Evolutionary conservation across 306 rosid species (phyloP).

Genomic region (Leucaena leucocephala): DNA sequence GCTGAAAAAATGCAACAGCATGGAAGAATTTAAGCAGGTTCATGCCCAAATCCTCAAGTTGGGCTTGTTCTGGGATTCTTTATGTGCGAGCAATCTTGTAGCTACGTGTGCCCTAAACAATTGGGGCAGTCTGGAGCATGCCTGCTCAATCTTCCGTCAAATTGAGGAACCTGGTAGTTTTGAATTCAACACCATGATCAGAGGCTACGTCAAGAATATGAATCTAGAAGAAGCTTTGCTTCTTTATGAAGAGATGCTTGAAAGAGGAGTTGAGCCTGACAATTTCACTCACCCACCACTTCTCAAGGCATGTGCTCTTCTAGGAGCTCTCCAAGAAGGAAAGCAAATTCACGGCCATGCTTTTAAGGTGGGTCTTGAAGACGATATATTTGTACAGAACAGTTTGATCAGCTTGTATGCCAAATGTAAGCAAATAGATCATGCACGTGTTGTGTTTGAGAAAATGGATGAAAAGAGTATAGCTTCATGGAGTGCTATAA

Average conservation of each 20-base stretch:
- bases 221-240: constrained; percentile 56
- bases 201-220: constrained; percentile 58
- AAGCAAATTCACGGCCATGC: constrained; percentile 67
- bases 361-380: constrained; percentile 64
- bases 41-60: constrained; percentile 68
- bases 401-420: constrained; percentile 88
- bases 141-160: constrained; percentile 76
- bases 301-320: constrained; percentile 74
- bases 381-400: constrained; percentile 73
- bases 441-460: constrained; percentile 56
- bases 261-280: constrained; percentile 64
- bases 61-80: constrained; percentile 66
- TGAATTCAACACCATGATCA: constrained; percentile 72
- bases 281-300: constrained; percentile 72
- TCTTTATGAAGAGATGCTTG: constrained; percentile 64
- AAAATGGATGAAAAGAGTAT: constrained; percentile 57
- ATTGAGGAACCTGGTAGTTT: constrained; percentile 71
- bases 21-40: constrained; percentile 73
- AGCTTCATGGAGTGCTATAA: constrained; percentile 89
- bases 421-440: constrained; percentile 48
- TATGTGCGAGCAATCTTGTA: constrained; percentile 68
- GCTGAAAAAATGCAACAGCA: constrained; percentile 65
- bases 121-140: constrained; percentile 91
- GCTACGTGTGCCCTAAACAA: constrained; percentile 72
- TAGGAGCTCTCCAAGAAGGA: constrained; percentile 56